A percentile compares a stretch with the other conserved stretches of the same genome.
Evolutionary conservation across 192 early-diverging fungal genomes (phyloP).

Genomic region (Coemansia sp.): DNA sequence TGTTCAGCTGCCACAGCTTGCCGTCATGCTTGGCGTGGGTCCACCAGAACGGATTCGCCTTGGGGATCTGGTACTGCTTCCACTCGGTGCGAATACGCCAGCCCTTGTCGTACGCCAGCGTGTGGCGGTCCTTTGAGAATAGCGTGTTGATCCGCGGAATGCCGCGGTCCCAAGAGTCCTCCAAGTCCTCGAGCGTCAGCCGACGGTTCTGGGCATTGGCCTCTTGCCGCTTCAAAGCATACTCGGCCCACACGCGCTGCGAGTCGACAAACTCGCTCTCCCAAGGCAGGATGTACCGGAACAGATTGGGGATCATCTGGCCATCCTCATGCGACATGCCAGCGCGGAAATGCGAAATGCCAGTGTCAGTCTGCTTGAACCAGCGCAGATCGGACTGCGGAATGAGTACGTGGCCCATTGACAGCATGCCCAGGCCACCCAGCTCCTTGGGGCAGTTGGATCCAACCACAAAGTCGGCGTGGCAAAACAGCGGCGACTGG

Average conservation of each 20-base stretch:
- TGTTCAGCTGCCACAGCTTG: constrained; percentile 92
- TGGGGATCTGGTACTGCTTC: constrained; percentile 95
- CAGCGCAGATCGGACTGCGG: constrained; percentile 96
- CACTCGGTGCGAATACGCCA: constrained; percentile 97
- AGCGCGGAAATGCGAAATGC: constrained; percentile 96
- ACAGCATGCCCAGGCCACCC: constrained; percentile 97
- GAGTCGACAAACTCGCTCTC: constrained; percentile 99
- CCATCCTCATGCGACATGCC: constrained; percentile 98
- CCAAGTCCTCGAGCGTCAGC: constrained; percentile 96
- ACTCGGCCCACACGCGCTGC: constrained; percentile 99
- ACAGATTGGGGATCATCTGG: constrained; percentile 95
- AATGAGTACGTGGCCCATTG: constrained; percentile 98
- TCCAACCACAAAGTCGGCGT: constrained; percentile 51
- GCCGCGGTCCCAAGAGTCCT: constrained; percentile 98
- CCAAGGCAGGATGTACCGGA: constrained; percentile 98
- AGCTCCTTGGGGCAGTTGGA: constrained; percentile 86
- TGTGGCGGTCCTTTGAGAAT: constrained; percentile 98
- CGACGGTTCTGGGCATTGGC: constrained; percentile 96
- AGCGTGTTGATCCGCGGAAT: constrained; percentile 98
- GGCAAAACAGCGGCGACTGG: constrained; percentile 52
- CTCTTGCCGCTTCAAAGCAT: constrained; percentile 95
- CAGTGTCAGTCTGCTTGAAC: constrained; percentile 94
- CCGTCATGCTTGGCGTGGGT: constrained; percentile 81
- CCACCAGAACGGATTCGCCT: constrained; percentile 97
- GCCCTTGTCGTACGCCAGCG: constrained; percentile 98